Evolutionary conservation across 257 asterid species (phyloP).

Genomic region (Ajuga chamaepitys): DNA sequence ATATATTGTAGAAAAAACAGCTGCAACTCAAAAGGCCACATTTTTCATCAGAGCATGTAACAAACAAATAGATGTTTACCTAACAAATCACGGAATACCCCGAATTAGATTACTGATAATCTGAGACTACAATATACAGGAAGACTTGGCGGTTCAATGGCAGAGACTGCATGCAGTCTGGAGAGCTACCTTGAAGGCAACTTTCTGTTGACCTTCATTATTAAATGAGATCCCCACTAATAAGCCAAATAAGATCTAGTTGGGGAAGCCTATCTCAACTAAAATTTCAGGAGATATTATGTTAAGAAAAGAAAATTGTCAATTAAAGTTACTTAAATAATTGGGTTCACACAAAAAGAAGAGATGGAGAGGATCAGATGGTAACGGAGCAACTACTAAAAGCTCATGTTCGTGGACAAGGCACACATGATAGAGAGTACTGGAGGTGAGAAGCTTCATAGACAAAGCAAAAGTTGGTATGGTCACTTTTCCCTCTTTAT

Average conservation of each 20-base stretch:
- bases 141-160: neutral
- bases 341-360: neutral
- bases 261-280: neutral
- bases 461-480: neutral
- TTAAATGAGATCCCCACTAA: neutral
- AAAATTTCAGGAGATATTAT: neutral
- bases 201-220: neutral
- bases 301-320: neutral
- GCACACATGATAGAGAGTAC: neutral
- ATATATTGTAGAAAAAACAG: slow-evolving; percentile 1
- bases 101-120: neutral
- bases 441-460: neutral
- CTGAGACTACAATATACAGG: neutral
- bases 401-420: neutral
- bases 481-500: neutral
- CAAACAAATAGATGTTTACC: neutral
- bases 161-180: neutral
- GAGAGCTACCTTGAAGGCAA: neutral
- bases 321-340: neutral
- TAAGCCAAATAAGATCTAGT: neutral
- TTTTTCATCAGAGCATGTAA: neutral
- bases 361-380: neutral
- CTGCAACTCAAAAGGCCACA: neutral
- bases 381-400: neutral
- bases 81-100: neutral